phyloP scores from a whole-genome alignment of 768 basidiomycete species.

The Pleurotus citrinopileatus region DNA sequence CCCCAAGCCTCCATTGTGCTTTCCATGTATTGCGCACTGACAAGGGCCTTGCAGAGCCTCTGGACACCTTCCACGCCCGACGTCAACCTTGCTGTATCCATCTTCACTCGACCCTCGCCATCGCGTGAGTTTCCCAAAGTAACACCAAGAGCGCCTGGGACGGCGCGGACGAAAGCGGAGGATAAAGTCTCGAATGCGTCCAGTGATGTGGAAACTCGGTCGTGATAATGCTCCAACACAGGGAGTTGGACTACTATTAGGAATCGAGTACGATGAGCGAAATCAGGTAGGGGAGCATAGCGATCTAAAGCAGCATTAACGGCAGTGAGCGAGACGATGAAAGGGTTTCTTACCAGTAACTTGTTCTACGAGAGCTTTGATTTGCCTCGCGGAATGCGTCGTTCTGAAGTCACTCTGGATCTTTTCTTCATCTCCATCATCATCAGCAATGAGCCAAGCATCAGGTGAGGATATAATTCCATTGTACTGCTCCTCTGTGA shows the following conservation, averaged over 20 bases:
- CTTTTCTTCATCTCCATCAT: conserved; percentile 47
- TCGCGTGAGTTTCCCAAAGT: conserved; percentile 42
- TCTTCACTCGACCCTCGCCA: conserved; percentile 31
- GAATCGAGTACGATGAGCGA: conserved; percentile 78
- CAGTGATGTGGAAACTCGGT: conserved; percentile 76
- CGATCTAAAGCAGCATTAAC: conserved; percentile 59
- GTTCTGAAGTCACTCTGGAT: conserved; percentile 47
- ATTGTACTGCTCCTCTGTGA: conserved; percentile 84
- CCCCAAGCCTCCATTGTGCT: conserved; percentile 77
- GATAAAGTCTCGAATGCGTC: conserved; percentile 95
- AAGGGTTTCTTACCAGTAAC: conserved; percentile 63
- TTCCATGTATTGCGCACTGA: conserved; percentile 77
- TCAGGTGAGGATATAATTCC: conserved; percentile 77
- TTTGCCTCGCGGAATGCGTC: conserved; percentile 79
- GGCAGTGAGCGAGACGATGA: not conserved
- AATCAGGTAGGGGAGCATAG: conserved; percentile 82
- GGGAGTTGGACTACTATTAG: conserved; percentile 84
- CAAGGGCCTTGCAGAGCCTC: conserved; percentile 79
- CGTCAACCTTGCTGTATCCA: conserved; percentile 67
- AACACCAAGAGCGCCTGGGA: conserved; percentile 85
- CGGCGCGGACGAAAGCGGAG: conserved; percentile 82
- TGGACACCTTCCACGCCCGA: conserved; percentile 82
- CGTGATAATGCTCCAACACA: conserved; percentile 71
- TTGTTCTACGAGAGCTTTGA: conserved; percentile 87
- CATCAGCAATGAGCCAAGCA: conserved; percentile 83